Conservation (phyloP, 1,284 basidiomycete species). For the Pascua guehoae region DNA sequence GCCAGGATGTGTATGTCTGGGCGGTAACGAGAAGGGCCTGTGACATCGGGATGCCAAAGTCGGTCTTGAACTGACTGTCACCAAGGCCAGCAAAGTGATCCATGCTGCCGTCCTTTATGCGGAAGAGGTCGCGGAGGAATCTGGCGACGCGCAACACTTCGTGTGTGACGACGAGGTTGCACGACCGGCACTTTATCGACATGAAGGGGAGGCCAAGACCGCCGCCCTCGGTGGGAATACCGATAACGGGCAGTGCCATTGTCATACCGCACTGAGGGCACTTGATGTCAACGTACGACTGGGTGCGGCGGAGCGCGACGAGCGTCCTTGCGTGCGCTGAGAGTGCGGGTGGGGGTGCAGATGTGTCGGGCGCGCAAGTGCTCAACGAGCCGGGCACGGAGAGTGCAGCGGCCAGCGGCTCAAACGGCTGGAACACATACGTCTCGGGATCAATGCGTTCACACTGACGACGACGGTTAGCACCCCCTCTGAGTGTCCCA, state of each 20-base stretch:
- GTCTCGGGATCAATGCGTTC: slow-evolving; percentile 11
- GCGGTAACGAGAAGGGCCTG: no score
- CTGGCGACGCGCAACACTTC: slow-evolving; percentile 42
- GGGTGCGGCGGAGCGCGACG: slow-evolving; percentile 7
- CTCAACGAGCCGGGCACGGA: not conserved
- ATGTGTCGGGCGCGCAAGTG: not conserved
- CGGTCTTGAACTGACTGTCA: no score
- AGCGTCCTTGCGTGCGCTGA: slow-evolving; percentile 5
- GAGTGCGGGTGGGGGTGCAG: slow-evolving; percentile 3
- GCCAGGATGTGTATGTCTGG: no score
- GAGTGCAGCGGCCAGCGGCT: not conserved
- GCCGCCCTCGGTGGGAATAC: not conserved
- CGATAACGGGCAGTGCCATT: slow-evolving; percentile 8
- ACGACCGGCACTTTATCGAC: slow-evolving; percentile 4
- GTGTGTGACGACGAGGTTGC: slow-evolving; percentile 13
- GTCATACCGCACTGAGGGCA: slow-evolving; percentile 14
- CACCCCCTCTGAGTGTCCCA: not conserved
- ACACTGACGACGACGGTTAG: not conserved
- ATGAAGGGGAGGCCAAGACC: slow-evolving; percentile 14
- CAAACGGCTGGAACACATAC: slow-evolving; percentile 9
- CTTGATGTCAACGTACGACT: slow-evolving; percentile 2
- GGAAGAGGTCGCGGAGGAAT: slow-evolving; percentile 62
- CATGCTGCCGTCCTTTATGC: not conserved
- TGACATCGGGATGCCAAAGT: no score
- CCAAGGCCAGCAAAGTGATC: slow-evolving; percentile 6